Conservation (phyloP, 345 rosid genomes). For the Eucalyptus marginata region DNA sequence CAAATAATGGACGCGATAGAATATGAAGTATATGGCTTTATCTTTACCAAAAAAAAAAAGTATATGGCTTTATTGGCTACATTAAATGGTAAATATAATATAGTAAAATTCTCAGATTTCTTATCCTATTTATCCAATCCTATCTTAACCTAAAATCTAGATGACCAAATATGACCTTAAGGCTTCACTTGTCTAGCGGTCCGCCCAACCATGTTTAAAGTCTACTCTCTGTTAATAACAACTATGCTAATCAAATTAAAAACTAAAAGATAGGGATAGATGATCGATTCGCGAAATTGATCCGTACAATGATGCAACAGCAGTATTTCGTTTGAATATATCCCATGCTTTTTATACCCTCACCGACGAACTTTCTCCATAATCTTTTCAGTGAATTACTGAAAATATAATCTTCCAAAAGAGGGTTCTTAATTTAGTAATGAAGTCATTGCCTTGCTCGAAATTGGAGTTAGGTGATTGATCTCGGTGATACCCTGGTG, state of each 20-base stretch:
- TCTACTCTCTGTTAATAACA: not conserved
- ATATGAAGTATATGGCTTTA: too few species aligned
- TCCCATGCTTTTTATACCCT: not conserved
- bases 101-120: too few species aligned
- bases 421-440: not conserved
- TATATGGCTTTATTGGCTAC: too few species aligned
- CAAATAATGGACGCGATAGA: too few species aligned
- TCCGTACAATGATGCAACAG: too few species aligned
- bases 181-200: too few species aligned
- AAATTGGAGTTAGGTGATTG: not conserved
- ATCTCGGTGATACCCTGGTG: not conserved
- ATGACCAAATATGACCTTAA: too few species aligned
- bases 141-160: too few species aligned
- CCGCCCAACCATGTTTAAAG: not conserved
- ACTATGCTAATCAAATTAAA: not conserved
- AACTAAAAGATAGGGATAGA: not conserved
- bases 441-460: not conserved
- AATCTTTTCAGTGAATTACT: not conserved
- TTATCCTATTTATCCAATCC: too few species aligned
- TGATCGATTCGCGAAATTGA: not conserved
- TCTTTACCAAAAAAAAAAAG: too few species aligned
- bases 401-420: not conserved
- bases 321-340: too few species aligned
- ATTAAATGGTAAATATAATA: too few species aligned
- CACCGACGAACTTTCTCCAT: not conserved